Evolutionary conservation across 768 basidiomycete genomes (phyloP).

Genomic region (Mrakia frigida): DNA sequence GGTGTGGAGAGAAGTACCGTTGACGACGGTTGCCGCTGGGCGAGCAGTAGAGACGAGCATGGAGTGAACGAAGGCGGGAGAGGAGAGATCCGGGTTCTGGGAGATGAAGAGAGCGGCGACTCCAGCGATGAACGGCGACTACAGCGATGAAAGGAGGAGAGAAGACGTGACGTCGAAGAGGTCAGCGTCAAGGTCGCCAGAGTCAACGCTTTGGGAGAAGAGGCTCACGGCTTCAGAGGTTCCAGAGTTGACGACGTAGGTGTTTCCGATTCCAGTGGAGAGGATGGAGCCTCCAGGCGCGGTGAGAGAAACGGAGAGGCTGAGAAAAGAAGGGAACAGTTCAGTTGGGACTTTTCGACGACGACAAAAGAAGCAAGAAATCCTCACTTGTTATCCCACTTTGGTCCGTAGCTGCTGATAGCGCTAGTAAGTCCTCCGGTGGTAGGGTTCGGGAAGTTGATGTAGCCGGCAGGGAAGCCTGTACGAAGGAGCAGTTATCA

Average conservation of each 20-base stretch:
- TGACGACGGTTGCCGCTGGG: slow-evolving; percentile 33
- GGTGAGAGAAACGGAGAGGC: slow-evolving; percentile 12
- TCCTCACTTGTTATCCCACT: slow-evolving; percentile 20
- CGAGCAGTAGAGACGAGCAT: slow-evolving; percentile 39
- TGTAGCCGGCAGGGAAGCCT: slow-evolving; percentile 25
- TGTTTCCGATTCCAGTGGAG: slow-evolving; percentile 48
- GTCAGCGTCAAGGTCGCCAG: no score
- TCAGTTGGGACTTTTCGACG: not conserved
- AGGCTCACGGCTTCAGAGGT: slow-evolving; percentile 31
- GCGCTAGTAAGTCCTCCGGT: slow-evolving; percentile 58
- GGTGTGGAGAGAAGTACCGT: slow-evolving; percentile 37
- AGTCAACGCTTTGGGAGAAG: not conserved
- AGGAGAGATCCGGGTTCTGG: slow-evolving; percentile 36
- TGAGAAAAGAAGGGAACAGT: not conserved
- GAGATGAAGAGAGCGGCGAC: slow-evolving; percentile 44
- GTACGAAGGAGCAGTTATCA: not conserved
- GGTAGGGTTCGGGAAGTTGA: slow-evolving; percentile 48
- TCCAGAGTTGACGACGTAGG: slow-evolving; percentile 32
- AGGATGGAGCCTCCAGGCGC: slow-evolving; percentile 45
- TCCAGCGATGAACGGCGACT: slow-evolving; percentile 38
- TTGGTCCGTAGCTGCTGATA: slow-evolving; percentile 39
- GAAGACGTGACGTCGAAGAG: not conserved
- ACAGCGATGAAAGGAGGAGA: not conserved
- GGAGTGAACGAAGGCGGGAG: slow-evolving; percentile 33
- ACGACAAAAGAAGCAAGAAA: not conserved